Evolutionary conservation across 129 eudicot genomes (phyloP).

Genomic region (Flaveria sonorensis): DNA sequence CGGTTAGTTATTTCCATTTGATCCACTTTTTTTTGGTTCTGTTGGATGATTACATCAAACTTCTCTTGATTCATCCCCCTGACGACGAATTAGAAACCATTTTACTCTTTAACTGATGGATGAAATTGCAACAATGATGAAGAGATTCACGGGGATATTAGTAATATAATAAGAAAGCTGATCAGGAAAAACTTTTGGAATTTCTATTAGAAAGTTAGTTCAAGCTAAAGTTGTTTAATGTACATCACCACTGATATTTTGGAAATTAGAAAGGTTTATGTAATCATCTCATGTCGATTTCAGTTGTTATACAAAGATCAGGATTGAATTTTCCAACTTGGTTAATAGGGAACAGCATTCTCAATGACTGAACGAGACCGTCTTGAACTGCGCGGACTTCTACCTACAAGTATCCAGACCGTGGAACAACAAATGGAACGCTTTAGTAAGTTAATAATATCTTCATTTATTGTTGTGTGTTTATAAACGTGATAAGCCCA

Average conservation of each 20-base stretch:
- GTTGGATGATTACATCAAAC: too few species aligned
- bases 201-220: background rate
- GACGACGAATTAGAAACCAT: background rate
- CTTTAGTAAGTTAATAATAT: constrained; percentile 60
- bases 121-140: background rate
- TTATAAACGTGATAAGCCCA: background rate
- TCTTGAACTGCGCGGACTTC: constrained; percentile 92
- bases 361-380: constrained; percentile 94
- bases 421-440: constrained; percentile 85
- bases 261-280: constrained; percentile 16
- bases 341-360: constrained; percentile 87
- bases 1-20: background rate
- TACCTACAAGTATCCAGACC: constrained; percentile 82
- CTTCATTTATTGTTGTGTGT: constrained; percentile 9
- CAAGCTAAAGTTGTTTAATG: background rate
- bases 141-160: too few species aligned
- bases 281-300: background rate
- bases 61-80: background rate
- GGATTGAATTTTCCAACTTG: constrained; percentile 18
- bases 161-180: background rate
- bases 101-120: background rate
- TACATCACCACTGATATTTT: background rate
- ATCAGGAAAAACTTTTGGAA: background rate
- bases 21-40: background rate
- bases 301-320: background rate